Percentiles rank a stretch among this genome's conserved stretches.
Conservation (phyloP, 2,329 filamentous ascomycete genomes). For the Amylocarpus encephaloides region DNA sequence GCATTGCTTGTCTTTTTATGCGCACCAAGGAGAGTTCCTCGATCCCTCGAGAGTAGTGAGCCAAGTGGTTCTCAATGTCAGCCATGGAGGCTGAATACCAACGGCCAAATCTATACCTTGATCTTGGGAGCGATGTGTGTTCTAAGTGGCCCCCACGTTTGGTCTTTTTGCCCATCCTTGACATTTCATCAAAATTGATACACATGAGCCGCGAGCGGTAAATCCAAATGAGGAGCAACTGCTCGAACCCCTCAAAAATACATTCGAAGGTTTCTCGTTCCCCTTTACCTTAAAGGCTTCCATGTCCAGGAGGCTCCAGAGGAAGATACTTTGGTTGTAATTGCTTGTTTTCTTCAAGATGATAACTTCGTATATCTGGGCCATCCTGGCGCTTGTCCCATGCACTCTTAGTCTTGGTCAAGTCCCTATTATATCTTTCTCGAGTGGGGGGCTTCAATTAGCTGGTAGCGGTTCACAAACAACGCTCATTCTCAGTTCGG, state of each 20-base stretch:
- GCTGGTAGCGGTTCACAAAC: slow-evolving; percentile 5
- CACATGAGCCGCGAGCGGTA: slow-evolving; percentile 1
- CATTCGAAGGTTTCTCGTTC: neutral
- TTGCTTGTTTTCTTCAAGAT: neutral
- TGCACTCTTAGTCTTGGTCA: slow-evolving; percentile 6
- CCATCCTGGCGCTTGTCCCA: neutral
- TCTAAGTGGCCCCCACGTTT: too few relatives aligned
- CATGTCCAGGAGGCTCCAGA: neutral
- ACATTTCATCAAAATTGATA: neutral
- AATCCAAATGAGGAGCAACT: neutral
- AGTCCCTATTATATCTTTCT: slow-evolving; percentile 10
- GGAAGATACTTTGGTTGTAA: neutral
- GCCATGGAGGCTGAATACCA: too few relatives aligned
- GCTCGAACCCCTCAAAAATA: neutral
- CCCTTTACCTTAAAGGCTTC: too few relatives aligned
- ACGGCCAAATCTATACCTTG: too few relatives aligned
- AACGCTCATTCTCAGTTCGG: slow-evolving; percentile 7
- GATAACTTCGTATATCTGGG: neutral
- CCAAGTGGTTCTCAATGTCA: too few relatives aligned
- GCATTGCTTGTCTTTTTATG: too few relatives aligned
- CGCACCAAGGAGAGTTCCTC: too few relatives aligned
- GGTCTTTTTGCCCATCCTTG: neutral
- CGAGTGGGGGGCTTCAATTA: slow-evolving; percentile 9
- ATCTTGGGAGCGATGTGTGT: too few relatives aligned
- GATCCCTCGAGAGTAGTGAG: too few relatives aligned